Evolutionary conservation across 768 basidiomycete species (phyloP).

Genomic region (Termitomyces sp.): DNA sequence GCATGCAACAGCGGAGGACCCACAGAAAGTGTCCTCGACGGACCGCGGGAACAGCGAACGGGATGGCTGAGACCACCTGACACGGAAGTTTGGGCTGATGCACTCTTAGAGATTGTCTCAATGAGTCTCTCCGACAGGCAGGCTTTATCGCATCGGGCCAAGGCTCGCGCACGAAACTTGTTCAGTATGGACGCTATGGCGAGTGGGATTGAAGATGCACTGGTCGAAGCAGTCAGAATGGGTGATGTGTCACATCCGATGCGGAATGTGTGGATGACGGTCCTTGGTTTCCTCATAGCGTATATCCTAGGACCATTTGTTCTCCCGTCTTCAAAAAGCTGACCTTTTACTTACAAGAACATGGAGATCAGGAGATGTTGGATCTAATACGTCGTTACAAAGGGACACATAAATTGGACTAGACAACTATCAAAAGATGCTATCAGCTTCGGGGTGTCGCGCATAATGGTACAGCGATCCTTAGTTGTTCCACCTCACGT

Average conservation of each 20-base stretch:
- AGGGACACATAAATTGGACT: no score
- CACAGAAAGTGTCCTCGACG: constrained; percentile 67
- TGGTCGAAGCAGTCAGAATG: constrained; percentile 50
- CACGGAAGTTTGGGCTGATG: constrained; percentile 62
- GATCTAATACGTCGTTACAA: neutral
- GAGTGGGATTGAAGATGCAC: constrained; percentile 44
- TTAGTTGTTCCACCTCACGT: no score
- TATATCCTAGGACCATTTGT: constrained; percentile 20
- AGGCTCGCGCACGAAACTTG: constrained; percentile 48
- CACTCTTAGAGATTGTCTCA: constrained; percentile 52
- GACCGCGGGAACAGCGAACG: constrained; percentile 42
- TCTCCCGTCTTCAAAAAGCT: constrained; percentile 1
- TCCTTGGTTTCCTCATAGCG: constrained; percentile 25
- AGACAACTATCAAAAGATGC: no score
- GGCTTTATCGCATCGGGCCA: constrained; percentile 49
- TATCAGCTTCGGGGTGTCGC: no score
- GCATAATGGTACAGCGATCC: no score
- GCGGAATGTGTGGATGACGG: constrained; percentile 19
- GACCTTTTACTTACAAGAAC: neutral
- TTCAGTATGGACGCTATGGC: constrained; percentile 83
- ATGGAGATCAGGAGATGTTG: neutral
- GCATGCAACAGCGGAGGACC: constrained; percentile 88
- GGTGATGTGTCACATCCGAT: constrained; percentile 25
- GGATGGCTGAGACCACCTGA: constrained; percentile 73
- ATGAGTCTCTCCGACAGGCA: constrained; percentile 35